Evolutionary conservation across 2,329 filamentous ascomycete genomes (phyloP).

Genomic region (Pestalotiopsis sp.): DNA sequence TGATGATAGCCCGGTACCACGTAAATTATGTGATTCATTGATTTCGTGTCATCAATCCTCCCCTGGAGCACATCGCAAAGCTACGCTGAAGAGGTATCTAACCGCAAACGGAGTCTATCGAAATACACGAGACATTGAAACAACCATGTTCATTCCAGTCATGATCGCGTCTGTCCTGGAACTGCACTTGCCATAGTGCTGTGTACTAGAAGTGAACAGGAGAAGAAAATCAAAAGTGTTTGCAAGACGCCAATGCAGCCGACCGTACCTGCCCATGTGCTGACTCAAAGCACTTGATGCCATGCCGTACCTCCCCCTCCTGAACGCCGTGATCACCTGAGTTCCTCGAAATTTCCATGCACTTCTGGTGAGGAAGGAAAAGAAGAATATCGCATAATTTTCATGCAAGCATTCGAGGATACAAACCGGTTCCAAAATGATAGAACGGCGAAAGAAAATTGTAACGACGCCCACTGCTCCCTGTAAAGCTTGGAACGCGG

Average conservation of each 20-base stretch:
- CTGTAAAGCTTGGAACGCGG: not conserved
- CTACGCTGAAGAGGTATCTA: conserved; percentile 27
- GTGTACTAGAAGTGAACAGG: not conserved
- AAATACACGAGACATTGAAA: not conserved
- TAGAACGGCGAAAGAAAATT: not conserved
- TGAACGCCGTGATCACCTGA: not conserved
- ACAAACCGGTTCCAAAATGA: not conserved
- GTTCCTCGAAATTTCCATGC: not conserved
- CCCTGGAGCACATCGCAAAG: not conserved
- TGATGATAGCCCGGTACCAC: too few species aligned
- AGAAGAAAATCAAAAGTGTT: not conserved
- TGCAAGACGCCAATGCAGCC: not conserved
- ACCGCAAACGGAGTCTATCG: conserved; percentile 16
- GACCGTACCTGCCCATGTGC: not conserved
- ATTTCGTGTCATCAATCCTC: too few species aligned
- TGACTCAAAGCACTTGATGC: conserved; percentile 1
- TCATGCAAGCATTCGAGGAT: not conserved
- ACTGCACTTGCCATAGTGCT: too few species aligned
- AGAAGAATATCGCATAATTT: not conserved
- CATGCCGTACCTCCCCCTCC: not conserved
- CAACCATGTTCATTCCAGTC: not conserved
- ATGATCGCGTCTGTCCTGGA: not conserved
- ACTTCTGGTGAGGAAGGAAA: not conserved
- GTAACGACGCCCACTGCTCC: not conserved
- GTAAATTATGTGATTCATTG: too few species aligned